Evolutionary conservation across 2,329 filamentous ascomycete species (phyloP).

Genomic region (Epichloe sylvatica): DNA sequence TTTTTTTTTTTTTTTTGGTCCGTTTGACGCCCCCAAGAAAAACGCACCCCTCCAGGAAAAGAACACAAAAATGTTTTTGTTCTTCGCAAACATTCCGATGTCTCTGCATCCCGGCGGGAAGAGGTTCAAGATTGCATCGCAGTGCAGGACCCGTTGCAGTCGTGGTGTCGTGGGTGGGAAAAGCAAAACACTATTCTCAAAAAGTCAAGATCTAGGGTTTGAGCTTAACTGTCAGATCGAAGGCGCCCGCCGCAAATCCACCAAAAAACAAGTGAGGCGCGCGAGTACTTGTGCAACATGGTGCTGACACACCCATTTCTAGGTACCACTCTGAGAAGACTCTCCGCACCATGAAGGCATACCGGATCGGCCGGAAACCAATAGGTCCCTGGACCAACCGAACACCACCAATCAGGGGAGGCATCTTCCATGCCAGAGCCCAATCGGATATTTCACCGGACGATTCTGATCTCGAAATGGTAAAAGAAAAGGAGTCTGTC

Average conservation of each 20-base stretch:
- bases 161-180: neutral
- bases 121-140: neutral
- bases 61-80: neutral
- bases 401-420: constrained; percentile 45
- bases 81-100: neutral
- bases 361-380: constrained; percentile 43
- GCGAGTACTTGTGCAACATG: neutral
- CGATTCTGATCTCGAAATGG: constrained; percentile 5
- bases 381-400: constrained; percentile 41
- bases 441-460: constrained; percentile 6
- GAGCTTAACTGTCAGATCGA: neutral
- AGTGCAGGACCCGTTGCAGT: neutral
- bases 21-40: neutral
- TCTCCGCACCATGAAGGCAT: constrained; percentile 43
- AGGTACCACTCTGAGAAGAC: constrained; percentile 45
- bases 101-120: neutral
- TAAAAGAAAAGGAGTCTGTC: constrained; percentile 6
- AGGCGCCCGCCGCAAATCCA: neutral
- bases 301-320: constrained; percentile 10
- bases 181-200: neutral
- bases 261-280: neutral
- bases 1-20: neutral
- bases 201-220: neutral
- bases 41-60: neutral
- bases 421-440: constrained; percentile 14